Percentiles rank a stretch among this genome's conserved stretches.
phyloP scores from a whole-genome alignment of 1,284 basidiomycete genomes.

The Apiotrichum sp. region DNA sequence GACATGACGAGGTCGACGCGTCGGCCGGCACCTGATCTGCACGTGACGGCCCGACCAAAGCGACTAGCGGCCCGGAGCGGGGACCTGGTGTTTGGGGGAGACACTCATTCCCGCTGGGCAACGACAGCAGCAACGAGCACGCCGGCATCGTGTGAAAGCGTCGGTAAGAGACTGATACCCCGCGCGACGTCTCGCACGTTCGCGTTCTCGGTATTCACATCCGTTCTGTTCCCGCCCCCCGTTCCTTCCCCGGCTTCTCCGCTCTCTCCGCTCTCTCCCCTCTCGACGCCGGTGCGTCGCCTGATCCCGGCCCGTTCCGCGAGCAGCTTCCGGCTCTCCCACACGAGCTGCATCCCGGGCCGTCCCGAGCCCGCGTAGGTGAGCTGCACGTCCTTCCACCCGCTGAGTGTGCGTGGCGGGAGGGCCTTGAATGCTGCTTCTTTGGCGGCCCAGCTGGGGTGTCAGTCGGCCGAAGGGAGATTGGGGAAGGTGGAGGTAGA shows the following conservation, averaged over 20 bases:
- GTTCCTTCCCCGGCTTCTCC: neutral
- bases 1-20: no score
- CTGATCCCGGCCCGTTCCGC: neutral
- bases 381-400: constrained; percentile 65
- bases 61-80: no score
- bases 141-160: constrained; percentile 77
- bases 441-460: constrained; percentile 69
- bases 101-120: constrained; percentile 49
- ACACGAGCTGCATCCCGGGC: constrained; percentile 16
- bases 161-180: constrained; percentile 54
- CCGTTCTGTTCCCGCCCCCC: neutral
- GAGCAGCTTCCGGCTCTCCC: neutral
- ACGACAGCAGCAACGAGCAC: constrained; percentile 71
- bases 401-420: constrained; percentile 56
- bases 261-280: neutral
- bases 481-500: neutral
- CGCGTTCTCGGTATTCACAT: neutral
- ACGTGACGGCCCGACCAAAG: no score
- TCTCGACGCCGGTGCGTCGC: neutral
- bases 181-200: neutral
- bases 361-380: constrained; percentile 19
- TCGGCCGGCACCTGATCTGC: no score
- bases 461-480: constrained; percentile 1
- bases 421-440: constrained; percentile 87
- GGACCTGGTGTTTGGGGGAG: neutral